Evolutionary conservation across 140 eudicot genomes (phyloP).

Genomic region (Bidens hawaiensis): DNA sequence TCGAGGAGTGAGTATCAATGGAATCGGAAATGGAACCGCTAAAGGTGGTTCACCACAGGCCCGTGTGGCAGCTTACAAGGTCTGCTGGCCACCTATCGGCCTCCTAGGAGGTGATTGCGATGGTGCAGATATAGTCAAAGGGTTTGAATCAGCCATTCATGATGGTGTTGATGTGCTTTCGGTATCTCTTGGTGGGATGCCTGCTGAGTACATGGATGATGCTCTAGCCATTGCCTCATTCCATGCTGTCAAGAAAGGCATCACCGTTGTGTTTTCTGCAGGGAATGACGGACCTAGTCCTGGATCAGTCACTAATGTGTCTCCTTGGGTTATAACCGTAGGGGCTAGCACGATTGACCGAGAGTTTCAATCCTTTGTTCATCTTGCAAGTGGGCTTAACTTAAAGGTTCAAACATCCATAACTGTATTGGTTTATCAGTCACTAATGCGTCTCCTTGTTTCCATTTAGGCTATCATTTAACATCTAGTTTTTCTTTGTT

Average conservation of each 20-base stretch:
- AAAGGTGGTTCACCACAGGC: slow-evolving; percentile 73
- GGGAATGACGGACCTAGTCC: slow-evolving; percentile 46
- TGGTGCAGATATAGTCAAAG: slow-evolving; percentile 46
- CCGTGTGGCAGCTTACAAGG: slow-evolving; percentile 67
- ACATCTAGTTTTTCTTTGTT: neutral
- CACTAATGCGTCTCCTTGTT: too few species aligned
- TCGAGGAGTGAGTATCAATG: slow-evolving; percentile 30
- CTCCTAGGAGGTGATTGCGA: slow-evolving; percentile 16
- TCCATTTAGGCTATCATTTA: neutral
- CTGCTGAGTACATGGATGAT: slow-evolving; percentile 26
- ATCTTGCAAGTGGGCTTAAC: slow-evolving; percentile 32
- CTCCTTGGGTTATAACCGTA: slow-evolving; percentile 57
- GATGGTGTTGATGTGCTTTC: slow-evolving; percentile 74
- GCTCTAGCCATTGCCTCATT: slow-evolving; percentile 43
- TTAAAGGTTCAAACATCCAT: slow-evolving; percentile 40
- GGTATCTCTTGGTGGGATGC: slow-evolving; percentile 39
- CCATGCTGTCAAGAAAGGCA: slow-evolving; percentile 47
- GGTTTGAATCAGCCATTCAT: slow-evolving; percentile 50
- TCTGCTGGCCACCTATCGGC: slow-evolving; percentile 47
- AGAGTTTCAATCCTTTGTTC: slow-evolving; percentile 32
- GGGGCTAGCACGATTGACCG: slow-evolving; percentile 64
- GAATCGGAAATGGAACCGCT: slow-evolving; percentile 38
- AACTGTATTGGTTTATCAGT: too few species aligned
- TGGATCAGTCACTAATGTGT: slow-evolving; percentile 42
- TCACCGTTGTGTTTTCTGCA: slow-evolving; percentile 48